A percentile compares a stretch with the other conserved stretches of the same genome.
phyloP scores from a whole-genome alignment of 345 rosid species.

The Ceriops zippeliana region DNA sequence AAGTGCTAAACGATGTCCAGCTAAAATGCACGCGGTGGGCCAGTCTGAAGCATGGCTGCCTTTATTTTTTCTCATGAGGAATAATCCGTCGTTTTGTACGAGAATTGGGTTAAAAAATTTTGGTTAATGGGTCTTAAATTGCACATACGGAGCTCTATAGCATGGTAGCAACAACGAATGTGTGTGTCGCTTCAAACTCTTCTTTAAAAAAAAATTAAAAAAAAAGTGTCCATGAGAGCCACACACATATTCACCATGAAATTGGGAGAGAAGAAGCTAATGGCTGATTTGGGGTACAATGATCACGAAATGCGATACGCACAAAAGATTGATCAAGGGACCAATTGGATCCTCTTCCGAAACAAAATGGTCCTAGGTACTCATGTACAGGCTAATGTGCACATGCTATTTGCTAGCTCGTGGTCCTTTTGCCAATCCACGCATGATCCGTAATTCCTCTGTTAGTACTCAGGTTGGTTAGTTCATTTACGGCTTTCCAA shows the following conservation, averaged over 20 bases:
- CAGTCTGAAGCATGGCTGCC: too few relatives aligned
- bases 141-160: too few relatives aligned
- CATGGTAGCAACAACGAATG: too few relatives aligned
- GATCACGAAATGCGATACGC: conserved; percentile 15
- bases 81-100: too few relatives aligned
- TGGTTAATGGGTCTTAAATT: too few relatives aligned
- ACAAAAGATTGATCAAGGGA: conserved; percentile 28
- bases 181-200: too few relatives aligned
- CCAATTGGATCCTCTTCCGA: conserved; percentile 29
- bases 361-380: conserved; percentile 46
- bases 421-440: conserved; percentile 57
- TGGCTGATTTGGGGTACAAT: conserved; percentile 14
- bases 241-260: not conserved
- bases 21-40: not conserved
- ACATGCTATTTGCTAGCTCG: conserved; percentile 46
- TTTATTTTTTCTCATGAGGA: too few relatives aligned
- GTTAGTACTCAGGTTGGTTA: conserved; percentile 7
- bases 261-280: conserved; percentile 13
- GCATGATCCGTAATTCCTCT: conserved; percentile 33
- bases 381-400: conserved; percentile 34
- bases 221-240: too few relatives aligned
- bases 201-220: too few relatives aligned
- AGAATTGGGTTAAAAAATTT: too few relatives aligned
- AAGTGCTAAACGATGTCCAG: not conserved
- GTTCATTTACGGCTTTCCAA: not conserved